Conservation (phyloP, 345 rosid species). For the Limnanthes douglasii region DNA sequence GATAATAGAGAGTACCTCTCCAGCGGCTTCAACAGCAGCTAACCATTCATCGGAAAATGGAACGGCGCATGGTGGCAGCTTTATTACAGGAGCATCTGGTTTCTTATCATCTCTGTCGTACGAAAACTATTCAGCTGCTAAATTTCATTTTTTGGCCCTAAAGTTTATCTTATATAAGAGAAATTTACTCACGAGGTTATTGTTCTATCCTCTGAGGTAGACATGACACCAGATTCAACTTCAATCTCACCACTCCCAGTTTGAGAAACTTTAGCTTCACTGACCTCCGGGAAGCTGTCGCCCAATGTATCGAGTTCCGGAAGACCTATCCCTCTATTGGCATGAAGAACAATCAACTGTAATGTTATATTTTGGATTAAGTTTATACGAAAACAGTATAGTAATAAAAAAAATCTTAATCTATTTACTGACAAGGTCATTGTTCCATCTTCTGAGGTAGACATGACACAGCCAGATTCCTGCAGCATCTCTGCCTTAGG, state of each 20-base stretch:
- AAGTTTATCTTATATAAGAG: neutral
- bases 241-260: conserved; percentile 9
- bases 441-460: conserved; percentile 1
- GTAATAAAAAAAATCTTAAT: too few relatives aligned
- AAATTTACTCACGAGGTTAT: conserved; percentile 22
- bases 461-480: too few relatives aligned
- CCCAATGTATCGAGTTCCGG: too few relatives aligned
- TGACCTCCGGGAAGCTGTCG: too few relatives aligned
- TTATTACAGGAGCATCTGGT: conserved; percentile 24
- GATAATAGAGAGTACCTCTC: conserved; percentile 45
- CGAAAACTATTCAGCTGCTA: conserved; percentile 1
- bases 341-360: too few relatives aligned
- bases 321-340: too few relatives aligned
- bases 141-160: neutral
- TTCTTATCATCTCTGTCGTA: conserved; percentile 29
- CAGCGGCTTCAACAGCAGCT: conserved; percentile 87
- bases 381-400: too few relatives aligned
- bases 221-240: conserved; percentile 6
- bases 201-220: conserved; percentile 15
- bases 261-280: conserved; percentile 9
- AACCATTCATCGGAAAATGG: conserved; percentile 97
- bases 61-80: conserved; percentile 44
- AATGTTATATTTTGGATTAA: too few relatives aligned
- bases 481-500: too few relatives aligned
- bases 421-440: conserved; percentile 1